Conservation (phyloP, 2,329 filamentous ascomycete genomes). For the Fusarium acutatum region DNA sequence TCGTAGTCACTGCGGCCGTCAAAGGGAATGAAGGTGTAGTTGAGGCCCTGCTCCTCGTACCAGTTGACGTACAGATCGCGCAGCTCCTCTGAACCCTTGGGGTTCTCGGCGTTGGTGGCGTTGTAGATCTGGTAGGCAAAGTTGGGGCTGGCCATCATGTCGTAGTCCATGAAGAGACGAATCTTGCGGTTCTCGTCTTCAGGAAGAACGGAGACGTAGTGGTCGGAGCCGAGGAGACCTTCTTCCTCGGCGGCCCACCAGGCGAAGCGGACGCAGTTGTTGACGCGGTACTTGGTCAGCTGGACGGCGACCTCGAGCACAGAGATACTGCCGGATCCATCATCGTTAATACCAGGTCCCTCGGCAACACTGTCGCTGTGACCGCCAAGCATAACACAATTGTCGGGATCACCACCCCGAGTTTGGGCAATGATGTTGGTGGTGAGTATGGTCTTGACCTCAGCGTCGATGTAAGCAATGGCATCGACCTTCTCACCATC, state of each 20-base stretch:
- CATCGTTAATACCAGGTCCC: slow-evolving; percentile 80
- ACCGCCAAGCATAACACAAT: slow-evolving; percentile 72
- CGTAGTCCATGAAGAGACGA: slow-evolving; percentile 74
- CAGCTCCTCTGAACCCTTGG: slow-evolving; percentile 74
- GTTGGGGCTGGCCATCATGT: slow-evolving; percentile 74
- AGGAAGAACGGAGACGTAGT: slow-evolving; percentile 65
- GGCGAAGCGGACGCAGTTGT: slow-evolving; percentile 72
- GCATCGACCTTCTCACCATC: slow-evolving; percentile 59
- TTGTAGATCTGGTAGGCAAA: slow-evolving; percentile 76
- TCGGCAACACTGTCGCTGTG: slow-evolving; percentile 71
- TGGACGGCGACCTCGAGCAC: slow-evolving; percentile 70
- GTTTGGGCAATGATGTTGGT: slow-evolving; percentile 72
- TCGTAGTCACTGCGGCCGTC: slow-evolving; percentile 84
- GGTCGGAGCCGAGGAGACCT: slow-evolving; percentile 69
- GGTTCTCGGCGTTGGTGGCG: slow-evolving; percentile 75
- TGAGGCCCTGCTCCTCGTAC: slow-evolving; percentile 68
- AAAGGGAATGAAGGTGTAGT: slow-evolving; percentile 77
- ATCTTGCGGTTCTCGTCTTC: slow-evolving; percentile 69
- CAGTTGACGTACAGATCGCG: slow-evolving; percentile 73
- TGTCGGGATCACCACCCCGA: slow-evolving; percentile 64
- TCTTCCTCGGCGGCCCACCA: slow-evolving; percentile 77
- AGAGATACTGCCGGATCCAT: slow-evolving; percentile 72
- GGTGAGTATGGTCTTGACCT: slow-evolving; percentile 62
- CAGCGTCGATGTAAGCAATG: slow-evolving; percentile 68
- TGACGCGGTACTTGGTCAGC: slow-evolving; percentile 64